These are phyloP conservation scores for Micractinium conductrix DNA, from an alignment of 139 green algal species.

Conservation along the genomic window DNA sequence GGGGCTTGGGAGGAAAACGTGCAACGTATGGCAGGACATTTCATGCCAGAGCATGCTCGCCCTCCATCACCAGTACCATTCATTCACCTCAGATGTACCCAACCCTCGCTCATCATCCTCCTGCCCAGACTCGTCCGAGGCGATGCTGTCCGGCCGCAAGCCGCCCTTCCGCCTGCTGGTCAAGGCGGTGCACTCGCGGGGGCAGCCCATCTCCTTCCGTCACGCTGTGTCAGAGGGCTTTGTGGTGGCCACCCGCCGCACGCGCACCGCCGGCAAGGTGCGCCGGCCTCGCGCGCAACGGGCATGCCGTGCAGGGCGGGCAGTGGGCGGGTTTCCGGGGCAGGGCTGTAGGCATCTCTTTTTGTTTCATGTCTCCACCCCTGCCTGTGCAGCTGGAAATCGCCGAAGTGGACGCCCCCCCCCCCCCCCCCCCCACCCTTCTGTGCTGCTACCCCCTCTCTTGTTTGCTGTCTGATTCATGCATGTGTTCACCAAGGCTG, in stretches of 20 bases:
- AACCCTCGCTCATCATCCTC: conserved; percentile 52
- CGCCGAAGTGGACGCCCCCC: too few species aligned
- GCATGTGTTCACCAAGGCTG: too few species aligned
- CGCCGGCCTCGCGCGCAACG: background rate
- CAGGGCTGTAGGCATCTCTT: too few species aligned
- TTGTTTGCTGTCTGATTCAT: too few species aligned
- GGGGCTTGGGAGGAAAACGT: too few species aligned
- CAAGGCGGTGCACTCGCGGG: conserved; percentile 46
- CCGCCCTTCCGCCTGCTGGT: conserved; percentile 89
- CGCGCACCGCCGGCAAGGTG: conserved; percentile 80
- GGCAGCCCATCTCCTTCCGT: conserved; percentile 44
- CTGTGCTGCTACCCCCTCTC: background rate
- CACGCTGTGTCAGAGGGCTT: conserved; percentile 85
- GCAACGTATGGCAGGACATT: too few species aligned
- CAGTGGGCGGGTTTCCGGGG: too few species aligned
- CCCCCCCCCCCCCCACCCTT: background rate
- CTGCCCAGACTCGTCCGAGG: conserved; percentile 83
- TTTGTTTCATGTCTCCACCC: background rate
- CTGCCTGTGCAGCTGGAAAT: too few species aligned
- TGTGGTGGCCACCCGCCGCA: conserved; percentile 84
- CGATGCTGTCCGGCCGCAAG: conserved; percentile 88
- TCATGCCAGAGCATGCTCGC: too few species aligned
- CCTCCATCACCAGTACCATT: background rate
- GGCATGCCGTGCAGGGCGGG: too few species aligned
- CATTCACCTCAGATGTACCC: too few species aligned